These are phyloP conservation scores for Trichocomaceae sp. DNA, from an alignment of 2,329 filamentous ascomycete genomes.

Conservation along the genomic window DNA sequence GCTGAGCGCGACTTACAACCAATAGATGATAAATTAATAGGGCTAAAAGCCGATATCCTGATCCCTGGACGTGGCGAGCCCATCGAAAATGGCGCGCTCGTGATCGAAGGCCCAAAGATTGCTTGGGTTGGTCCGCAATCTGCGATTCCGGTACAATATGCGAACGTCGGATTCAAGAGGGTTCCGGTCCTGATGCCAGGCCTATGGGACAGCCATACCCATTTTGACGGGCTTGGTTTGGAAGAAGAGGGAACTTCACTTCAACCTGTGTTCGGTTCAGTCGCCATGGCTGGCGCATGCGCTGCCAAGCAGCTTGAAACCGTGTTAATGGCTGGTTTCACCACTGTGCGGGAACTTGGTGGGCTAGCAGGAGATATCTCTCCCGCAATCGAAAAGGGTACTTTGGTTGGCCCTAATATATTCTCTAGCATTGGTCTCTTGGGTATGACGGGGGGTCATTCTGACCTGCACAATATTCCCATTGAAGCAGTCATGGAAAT, in stretches of 20 bases:
- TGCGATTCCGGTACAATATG: constrained; percentile 29
- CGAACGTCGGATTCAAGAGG: constrained; percentile 21
- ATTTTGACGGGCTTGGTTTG: constrained; percentile 37
- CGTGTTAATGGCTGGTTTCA: constrained; percentile 46
- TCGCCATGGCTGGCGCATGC: constrained; percentile 37
- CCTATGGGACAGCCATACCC: constrained; percentile 49
- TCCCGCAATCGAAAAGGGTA: constrained; percentile 39
- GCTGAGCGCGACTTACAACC: background rate
- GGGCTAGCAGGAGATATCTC: constrained; percentile 43
- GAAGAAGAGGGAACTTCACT: constrained; percentile 9
- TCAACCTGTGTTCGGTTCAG: constrained; percentile 15
- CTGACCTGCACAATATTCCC: constrained; percentile 39
- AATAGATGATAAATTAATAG: background rate
- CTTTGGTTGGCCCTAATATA: constrained; percentile 44
- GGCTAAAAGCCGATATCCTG: constrained; percentile 26
- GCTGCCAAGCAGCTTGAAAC: constrained; percentile 36
- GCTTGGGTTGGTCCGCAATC: constrained; percentile 33
- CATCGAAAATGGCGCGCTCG: constrained; percentile 33
- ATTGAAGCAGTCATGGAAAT: constrained; percentile 28
- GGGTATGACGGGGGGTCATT: constrained; percentile 46
- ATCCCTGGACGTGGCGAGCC: constrained; percentile 46
- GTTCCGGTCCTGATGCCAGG: constrained; percentile 47
- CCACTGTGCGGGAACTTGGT: constrained; percentile 45
- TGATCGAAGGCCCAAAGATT: constrained; percentile 37
- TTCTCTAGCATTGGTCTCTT: constrained; percentile 43